Conservation (phyloP, 257 asterid species). For the Primulina tabacum region DNA sequence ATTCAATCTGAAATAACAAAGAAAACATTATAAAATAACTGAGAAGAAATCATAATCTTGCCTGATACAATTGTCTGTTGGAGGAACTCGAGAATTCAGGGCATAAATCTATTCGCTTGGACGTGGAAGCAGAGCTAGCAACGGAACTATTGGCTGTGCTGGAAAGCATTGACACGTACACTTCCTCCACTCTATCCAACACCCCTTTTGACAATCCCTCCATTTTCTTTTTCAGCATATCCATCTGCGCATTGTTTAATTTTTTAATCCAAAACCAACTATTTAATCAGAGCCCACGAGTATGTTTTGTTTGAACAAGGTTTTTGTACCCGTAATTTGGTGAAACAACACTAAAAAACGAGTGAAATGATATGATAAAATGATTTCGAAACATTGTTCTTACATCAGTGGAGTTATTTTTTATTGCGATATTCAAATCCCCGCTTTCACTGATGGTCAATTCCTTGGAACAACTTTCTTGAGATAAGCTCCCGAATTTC, state of each 20-base stretch:
- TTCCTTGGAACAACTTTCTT: slow-evolving; percentile 26
- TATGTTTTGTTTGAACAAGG: background rate
- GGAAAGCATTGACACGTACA: slow-evolving; percentile 41
- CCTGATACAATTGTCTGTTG: slow-evolving; percentile 40
- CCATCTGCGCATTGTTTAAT: slow-evolving; percentile 35
- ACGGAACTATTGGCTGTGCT: slow-evolving; percentile 43
- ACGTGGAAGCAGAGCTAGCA: slow-evolving; percentile 65
- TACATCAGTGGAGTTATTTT: slow-evolving; percentile 40
- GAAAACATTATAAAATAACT: slow-evolving; percentile 10
- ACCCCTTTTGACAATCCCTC: slow-evolving; percentile 51
- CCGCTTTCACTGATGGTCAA: slow-evolving; percentile 22
- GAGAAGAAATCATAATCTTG: slow-evolving; percentile 20
- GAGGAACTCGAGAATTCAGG: slow-evolving; percentile 32
- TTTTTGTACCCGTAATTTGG: background rate
- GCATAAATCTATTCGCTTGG: slow-evolving; percentile 48
- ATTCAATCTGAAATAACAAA: slow-evolving; percentile 17
- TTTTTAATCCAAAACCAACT: background rate
- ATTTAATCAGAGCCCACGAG: background rate
- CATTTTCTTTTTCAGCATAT: slow-evolving; percentile 38
- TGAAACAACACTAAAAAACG: background rate
- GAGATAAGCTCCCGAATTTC: slow-evolving; percentile 44
- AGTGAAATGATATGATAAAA: background rate
- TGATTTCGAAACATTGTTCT: slow-evolving; percentile 13
- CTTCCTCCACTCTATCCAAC: slow-evolving; percentile 51
- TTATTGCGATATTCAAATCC: slow-evolving; percentile 17